Evolutionary conservation across 1,284 basidiomycete genomes (phyloP).

Genomic region (Porphyrellus sp.): DNA sequence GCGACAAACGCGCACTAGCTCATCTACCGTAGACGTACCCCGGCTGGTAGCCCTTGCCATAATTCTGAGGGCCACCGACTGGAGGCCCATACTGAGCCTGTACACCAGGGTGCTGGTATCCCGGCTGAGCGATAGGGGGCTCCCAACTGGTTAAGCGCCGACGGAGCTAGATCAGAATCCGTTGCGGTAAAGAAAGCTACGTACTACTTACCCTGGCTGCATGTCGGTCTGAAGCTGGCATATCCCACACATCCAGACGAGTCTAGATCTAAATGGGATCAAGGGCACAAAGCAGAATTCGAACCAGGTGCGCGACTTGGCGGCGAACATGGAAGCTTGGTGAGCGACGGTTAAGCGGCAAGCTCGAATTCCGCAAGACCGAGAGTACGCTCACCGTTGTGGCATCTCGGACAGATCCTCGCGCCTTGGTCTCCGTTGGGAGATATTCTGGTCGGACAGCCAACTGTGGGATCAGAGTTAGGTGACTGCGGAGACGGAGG

Average conservation of each 20-base stretch:
- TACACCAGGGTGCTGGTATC: conserved; percentile 31
- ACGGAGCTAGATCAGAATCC: background rate
- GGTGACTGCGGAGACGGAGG: conserved; percentile 11
- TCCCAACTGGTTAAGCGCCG: conserved; percentile 40
- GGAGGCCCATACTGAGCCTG: conserved; percentile 18
- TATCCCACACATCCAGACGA: conserved; percentile 52
- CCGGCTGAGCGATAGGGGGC: conserved; percentile 36
- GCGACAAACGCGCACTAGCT: background rate
- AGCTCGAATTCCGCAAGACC: background rate
- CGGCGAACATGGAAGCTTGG: conserved; percentile 44
- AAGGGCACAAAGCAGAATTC: conserved; percentile 52
- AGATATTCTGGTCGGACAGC: conserved; percentile 46
- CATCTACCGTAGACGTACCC: conserved; percentile 25
- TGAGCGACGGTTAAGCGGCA: background rate
- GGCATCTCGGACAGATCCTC: conserved; percentile 48
- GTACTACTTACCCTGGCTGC: conserved; percentile 42
- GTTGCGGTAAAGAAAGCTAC: background rate
- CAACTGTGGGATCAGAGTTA: conserved; percentile 38
- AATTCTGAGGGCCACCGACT: conserved; percentile 5
- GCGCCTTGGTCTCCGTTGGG: conserved; percentile 41
- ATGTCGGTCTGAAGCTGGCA: conserved; percentile 48
- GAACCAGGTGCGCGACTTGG: conserved; percentile 51
- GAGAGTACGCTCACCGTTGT: conserved; percentile 40
- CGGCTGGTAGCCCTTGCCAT: conserved; percentile 31
- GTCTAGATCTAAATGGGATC: conserved; percentile 44